Evolutionary conservation across 441 rosid genomes (phyloP).

Genomic region (Mallotus japonicus): DNA sequence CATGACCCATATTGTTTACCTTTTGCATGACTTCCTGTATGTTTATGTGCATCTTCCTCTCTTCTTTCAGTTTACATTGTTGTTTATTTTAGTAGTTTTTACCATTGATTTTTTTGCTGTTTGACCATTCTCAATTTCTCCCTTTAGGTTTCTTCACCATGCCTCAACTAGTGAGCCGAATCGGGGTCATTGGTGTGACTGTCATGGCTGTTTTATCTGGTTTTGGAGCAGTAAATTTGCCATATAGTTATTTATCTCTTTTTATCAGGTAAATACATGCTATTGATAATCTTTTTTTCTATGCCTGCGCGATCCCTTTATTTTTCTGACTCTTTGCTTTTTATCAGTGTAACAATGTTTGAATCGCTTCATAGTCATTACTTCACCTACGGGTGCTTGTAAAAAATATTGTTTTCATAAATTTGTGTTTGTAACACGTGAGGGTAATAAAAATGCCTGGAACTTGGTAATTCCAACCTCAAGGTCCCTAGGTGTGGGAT

Average conservation of each 20-base stretch:
- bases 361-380: neutral
- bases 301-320: neutral
- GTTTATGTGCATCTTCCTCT: neutral
- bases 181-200: slow-evolving; percentile 97
- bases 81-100: slow-evolving; percentile 5
- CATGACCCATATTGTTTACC: neutral
- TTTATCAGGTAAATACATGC: slow-evolving; percentile 64
- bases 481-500: neutral
- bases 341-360: neutral
- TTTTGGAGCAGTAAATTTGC: slow-evolving; percentile 98
- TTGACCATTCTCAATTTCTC: slow-evolving; percentile 24
- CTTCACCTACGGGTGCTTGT: neutral
- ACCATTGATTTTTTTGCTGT: slow-evolving; percentile 4
- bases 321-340: neutral
- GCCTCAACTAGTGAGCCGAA: slow-evolving; percentile 97
- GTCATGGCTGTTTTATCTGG: slow-evolving; percentile 98
- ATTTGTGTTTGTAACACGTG: neutral
- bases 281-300: neutral
- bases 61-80: neutral
- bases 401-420: neutral
- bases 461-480: neutral
- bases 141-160: slow-evolving; percentile 85
- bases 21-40: neutral
- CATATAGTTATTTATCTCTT: slow-evolving; percentile 95
- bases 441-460: neutral